A percentile compares a stretch with the other conserved stretches of the same genome.
phyloP scores from a whole-genome alignment of 2,329 filamentous ascomycete species.

The Exophiala mesophila region DNA sequence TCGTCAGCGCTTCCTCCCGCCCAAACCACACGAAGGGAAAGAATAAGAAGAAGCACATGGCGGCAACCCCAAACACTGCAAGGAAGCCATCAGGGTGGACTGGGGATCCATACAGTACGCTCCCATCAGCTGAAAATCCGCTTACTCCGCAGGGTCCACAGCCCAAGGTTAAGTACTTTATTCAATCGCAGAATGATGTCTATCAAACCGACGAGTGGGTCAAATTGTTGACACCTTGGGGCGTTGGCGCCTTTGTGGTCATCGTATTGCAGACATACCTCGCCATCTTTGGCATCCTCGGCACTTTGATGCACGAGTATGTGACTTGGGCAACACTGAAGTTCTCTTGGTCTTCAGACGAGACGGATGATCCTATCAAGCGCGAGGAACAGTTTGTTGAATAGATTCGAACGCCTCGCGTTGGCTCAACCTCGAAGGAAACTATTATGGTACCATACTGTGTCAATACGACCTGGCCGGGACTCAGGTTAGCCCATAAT shows the following conservation, averaged over 20 bases:
- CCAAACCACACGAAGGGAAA: neutral
- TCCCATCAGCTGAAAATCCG: neutral
- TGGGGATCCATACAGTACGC: constrained; percentile 1
- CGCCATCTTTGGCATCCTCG: constrained; percentile 60
- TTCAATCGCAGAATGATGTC: constrained; percentile 70
- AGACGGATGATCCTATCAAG: no score
- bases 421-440: no score
- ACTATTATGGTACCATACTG: no score
- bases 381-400: no score
- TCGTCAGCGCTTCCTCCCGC: constrained; percentile 1
- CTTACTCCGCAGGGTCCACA: neutral
- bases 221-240: constrained; percentile 62
- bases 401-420: no score
- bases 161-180: constrained; percentile 53
- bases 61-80: neutral
- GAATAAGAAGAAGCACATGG: neutral
- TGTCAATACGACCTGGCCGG: no score
- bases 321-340: constrained; percentile 11
- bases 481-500: no score
- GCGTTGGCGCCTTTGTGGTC: constrained; percentile 53
- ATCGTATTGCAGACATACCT: constrained; percentile 61
- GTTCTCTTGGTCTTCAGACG: neutral
- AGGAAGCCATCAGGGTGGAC: neutral
- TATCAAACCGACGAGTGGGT: constrained; percentile 74
- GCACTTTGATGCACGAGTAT: constrained; percentile 39